Evolutionary conservation across 2,329 filamentous ascomycete genomes (phyloP).

Genomic region (Monilinia polystroma): DNA sequence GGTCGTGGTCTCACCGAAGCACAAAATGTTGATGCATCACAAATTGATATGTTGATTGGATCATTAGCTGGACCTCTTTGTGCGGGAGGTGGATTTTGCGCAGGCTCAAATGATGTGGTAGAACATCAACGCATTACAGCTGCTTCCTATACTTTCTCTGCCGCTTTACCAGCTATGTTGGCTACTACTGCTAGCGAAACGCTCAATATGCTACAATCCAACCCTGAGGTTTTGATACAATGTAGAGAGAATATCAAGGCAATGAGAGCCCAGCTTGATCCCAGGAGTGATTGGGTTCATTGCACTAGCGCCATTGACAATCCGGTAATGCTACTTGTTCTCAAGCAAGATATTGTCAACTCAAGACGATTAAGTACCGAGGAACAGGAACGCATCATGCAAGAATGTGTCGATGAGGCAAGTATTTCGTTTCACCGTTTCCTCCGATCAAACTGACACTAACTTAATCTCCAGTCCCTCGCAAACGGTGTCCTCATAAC

Average conservation of each 20-base stretch:
- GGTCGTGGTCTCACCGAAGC: conserved; percentile 92
- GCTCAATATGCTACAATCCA: conserved; percentile 79
- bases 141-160: conserved; percentile 91
- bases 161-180: conserved; percentile 87
- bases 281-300: conserved; percentile 86
- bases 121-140: conserved; percentile 95
- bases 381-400: conserved; percentile 81
- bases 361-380: conserved; percentile 64
- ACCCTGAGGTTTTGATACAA: conserved; percentile 74
- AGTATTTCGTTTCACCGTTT: conserved; percentile 34
- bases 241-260: conserved; percentile 83
- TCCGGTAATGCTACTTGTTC: conserved; percentile 76
- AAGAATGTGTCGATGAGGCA: conserved; percentile 97
- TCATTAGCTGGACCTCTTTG: conserved; percentile 87
- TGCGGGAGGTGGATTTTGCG: conserved; percentile 93
- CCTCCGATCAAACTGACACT: neutral
- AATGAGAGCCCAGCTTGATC: conserved; percentile 85
- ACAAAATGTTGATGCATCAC: conserved; percentile 89
- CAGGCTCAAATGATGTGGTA: conserved; percentile 85
- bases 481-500: conserved; percentile 89
- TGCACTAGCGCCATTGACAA: conserved; percentile 83
- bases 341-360: conserved; percentile 80
- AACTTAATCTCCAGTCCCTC: conserved; percentile 58
- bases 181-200: conserved; percentile 96
- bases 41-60: conserved; percentile 96